Evolutionary conservation across 331 rosid genomes (phyloP), one percentile per base, ranked within the genome.

Genomic region (Saraca asoca): DNA sequence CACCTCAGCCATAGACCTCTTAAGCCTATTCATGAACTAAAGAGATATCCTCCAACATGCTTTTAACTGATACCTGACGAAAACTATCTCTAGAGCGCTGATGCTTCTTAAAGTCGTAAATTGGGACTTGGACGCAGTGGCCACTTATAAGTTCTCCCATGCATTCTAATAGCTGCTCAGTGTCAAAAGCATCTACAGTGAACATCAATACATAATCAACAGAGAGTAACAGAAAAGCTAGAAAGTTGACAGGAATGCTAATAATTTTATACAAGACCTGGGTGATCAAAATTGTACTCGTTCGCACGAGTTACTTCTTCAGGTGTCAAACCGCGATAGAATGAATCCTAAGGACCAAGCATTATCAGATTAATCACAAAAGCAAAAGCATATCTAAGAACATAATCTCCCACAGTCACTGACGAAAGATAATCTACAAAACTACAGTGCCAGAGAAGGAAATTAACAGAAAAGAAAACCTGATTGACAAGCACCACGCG

Each of bases 271-370:
- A 19, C 19, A 42, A 66, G 81, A 93, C 98, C 98, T 18, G 98
- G 98, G 68, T 93, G 98, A 78, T 93, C 98, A 58, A 93, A 93
- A 77, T 93, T 93, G 75, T 93, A 93, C 83, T 93, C 98, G 58
- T 82, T 80, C 35, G 85, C 98, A 2, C 80, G 91, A 13, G 84
- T 76, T 42, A 83, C 77, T 55, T 93, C 98, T 62, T 87, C 91
- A 39, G 97, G 86, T 2, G 83, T 87, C 83, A 93, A 77, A 13
- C 98, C 98, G 11, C 98, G 96, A 68, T 93, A 93, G 82, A 93
- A 93, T 0, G 98, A 87, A 61, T 74, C 76, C 85, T 81, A 5
- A 49, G 39, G 18, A 7, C 5, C 17, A n/a, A 72, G 12, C 44
- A 55, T 24, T 7, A 16, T 7, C 55, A 64, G 43, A 74, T 9